A percentile compares a stretch with the other conserved stretches of the same genome.
Conservation (phyloP, 495 filamentous ascomycete genomes). For the Halenospora varia region DNA sequence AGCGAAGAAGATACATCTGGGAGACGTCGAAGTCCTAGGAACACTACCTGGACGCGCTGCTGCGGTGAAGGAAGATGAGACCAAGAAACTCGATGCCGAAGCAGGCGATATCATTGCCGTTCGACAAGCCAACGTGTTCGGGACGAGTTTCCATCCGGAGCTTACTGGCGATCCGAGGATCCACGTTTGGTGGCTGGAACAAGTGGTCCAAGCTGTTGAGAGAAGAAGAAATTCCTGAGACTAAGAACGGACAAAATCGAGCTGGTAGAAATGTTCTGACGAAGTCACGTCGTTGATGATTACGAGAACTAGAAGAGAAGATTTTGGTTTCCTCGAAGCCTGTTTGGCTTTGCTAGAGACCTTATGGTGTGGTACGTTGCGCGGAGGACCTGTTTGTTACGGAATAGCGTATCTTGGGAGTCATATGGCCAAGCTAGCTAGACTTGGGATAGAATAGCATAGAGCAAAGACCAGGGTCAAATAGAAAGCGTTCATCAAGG, state of each 20-base stretch:
- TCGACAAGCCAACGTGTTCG: slow-evolving; percentile 88
- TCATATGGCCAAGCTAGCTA: too few relatives aligned
- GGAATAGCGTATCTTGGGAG: too few relatives aligned
- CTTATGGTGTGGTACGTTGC: too few relatives aligned
- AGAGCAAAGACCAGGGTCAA: too few relatives aligned
- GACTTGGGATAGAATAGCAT: too few relatives aligned
- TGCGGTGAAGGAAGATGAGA: slow-evolving; percentile 24
- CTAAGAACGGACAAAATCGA: not conserved
- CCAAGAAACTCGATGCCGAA: slow-evolving; percentile 34
- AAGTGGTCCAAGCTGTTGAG: slow-evolving; percentile 49
- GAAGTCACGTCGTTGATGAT: not conserved
- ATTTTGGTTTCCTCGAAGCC: too few relatives aligned
- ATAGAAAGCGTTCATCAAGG: too few relatives aligned
- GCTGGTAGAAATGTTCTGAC: not conserved
- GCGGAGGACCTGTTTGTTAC: too few relatives aligned
- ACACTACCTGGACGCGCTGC: slow-evolving; percentile 42
- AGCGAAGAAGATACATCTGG: slow-evolving; percentile 19
- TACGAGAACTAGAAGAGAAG: too few relatives aligned
- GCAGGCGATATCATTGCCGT: slow-evolving; percentile 88
- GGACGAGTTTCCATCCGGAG: slow-evolving; percentile 96
- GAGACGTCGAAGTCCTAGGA: slow-evolving; percentile 55
- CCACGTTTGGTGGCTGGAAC: slow-evolving; percentile 87
- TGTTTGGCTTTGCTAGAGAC: too few relatives aligned
- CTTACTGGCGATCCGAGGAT: slow-evolving; percentile 85
- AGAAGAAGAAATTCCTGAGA: slow-evolving; percentile 15